A percentile compares a stretch with the other conserved stretches of the same genome.
phyloP scores from a whole-genome alignment of 148 eudicot species.

The Suaeda aralocaspica region DNA sequence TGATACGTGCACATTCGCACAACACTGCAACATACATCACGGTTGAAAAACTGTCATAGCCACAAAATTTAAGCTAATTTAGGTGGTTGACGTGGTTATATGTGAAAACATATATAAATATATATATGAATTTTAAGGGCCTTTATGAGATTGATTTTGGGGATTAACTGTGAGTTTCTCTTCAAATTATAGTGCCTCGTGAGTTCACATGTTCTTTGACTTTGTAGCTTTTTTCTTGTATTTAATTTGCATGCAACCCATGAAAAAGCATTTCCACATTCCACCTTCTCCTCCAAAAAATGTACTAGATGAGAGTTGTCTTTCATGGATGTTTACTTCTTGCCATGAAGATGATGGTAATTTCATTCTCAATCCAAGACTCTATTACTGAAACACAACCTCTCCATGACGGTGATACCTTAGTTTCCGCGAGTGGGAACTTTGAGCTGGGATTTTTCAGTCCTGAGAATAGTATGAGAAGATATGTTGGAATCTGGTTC shows the following conservation, averaged over 20 bases:
- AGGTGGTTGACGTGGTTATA: neutral
- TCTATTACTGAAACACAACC: conserved; percentile 8
- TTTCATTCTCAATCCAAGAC: neutral
- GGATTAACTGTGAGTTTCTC: neutral
- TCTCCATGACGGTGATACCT: conserved; percentile 11
- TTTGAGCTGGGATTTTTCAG: conserved; percentile 25
- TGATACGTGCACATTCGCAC: no score
- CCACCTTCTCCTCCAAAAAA: neutral
- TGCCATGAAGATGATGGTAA: neutral
- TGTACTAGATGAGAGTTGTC: conserved; percentile 1
- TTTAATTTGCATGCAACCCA: neutral
- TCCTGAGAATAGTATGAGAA: conserved; percentile 7
- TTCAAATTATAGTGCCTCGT: neutral
- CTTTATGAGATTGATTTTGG: neutral
- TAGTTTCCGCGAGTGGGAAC: conserved; percentile 22
- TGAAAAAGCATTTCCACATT: neutral
- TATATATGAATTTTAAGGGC: neutral
- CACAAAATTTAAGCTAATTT: neutral
- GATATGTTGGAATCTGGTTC: conserved; percentile 25
- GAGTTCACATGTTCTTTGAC: neutral
- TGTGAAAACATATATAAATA: neutral
- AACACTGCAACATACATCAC: no score
- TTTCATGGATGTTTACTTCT: neutral
- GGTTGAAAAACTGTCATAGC: neutral
- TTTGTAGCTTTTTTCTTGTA: neutral